Evolutionary conservation across 2,329 filamentous ascomycete species (phyloP).

Genomic region (Pyricularia sp.): DNA sequence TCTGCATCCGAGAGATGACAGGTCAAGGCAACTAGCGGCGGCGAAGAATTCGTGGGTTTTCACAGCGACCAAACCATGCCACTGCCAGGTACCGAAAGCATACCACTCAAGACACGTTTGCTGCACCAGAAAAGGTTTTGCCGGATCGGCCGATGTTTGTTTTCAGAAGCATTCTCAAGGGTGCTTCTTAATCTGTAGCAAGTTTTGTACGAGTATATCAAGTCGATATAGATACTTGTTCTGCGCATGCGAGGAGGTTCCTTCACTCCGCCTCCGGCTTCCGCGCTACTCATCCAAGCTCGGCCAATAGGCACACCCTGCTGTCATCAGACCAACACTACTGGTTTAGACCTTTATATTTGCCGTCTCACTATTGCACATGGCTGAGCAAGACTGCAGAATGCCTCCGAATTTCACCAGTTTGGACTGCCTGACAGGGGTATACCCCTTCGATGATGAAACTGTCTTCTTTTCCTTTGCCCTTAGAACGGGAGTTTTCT

Average conservation of each 20-base stretch:
- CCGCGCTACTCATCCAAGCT: not conserved
- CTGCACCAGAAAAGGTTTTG: not conserved
- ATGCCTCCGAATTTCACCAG: not conserved
- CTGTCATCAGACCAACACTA: not conserved
- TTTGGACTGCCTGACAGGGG: not conserved
- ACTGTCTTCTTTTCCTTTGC: not conserved
- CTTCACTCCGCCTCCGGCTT: not conserved
- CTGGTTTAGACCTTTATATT: not conserved
- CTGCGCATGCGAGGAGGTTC: not conserved
- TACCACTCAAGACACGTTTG: not conserved
- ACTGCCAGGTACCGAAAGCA: not conserved
- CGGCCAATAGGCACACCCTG: not conserved
- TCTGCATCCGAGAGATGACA: conserved; percentile 23
- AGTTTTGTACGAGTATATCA: not conserved
- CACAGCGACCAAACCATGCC: not conserved
- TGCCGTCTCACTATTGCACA: not conserved
- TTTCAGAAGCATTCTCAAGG: not conserved
- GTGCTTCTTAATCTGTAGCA: not conserved
- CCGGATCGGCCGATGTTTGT: not conserved
- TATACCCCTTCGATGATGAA: not conserved
- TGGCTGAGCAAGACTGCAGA: not conserved
- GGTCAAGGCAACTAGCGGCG: conserved; percentile 1
- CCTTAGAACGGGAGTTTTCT: not conserved
- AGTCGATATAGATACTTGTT: not conserved
- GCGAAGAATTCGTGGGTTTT: not conserved